Percentiles rank a stretch among this genome's conserved stretches.
Evolutionary conservation across 1,139 yeast genomes (phyloP).

Genomic region (Candida mesenterica): DNA sequence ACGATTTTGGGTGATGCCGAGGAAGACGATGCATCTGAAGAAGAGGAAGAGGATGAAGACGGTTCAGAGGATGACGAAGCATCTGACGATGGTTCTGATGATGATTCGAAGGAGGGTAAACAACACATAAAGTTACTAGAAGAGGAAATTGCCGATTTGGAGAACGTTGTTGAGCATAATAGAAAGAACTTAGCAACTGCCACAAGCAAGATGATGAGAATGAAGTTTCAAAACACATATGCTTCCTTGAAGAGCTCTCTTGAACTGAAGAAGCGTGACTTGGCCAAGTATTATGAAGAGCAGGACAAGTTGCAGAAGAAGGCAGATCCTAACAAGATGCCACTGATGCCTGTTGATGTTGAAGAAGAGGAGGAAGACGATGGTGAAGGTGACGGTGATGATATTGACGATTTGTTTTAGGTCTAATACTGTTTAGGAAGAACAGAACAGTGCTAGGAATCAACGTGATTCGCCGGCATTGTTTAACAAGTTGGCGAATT

Average conservation of each 20-base stretch:
- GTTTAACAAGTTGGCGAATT: no score
- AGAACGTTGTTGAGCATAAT: conserved; percentile 74
- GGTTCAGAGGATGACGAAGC: conserved; percentile 30
- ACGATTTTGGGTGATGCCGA: conserved; percentile 8
- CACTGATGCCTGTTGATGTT: conserved; percentile 15
- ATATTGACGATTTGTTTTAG: conserved; percentile 15
- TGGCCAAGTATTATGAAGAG: conserved; percentile 39
- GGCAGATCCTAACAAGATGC: conserved; percentile 16
- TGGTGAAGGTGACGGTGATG: conserved; percentile 18
- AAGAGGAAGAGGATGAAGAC: conserved; percentile 26
- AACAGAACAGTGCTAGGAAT: no score
- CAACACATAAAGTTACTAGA: conserved; percentile 76
- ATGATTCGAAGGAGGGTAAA: conserved; percentile 33
- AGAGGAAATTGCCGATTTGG: conserved; percentile 85
- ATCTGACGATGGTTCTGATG: conserved; percentile 32
- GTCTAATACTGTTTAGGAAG: not conserved
- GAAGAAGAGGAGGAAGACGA: conserved; percentile 20
- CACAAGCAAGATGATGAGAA: conserved; percentile 82
- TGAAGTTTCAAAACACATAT: conserved; percentile 82
- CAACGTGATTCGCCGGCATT: no score
- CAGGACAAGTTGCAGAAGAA: conserved; percentile 20
- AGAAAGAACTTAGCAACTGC: conserved; percentile 73
- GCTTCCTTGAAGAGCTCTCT: conserved; percentile 77
- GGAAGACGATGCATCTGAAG: conserved; percentile 21
- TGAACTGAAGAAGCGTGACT: conserved; percentile 75